Base-by-base conservation (phyloP, 108 stramenopile species). In the Tribonema minus region DNA sequence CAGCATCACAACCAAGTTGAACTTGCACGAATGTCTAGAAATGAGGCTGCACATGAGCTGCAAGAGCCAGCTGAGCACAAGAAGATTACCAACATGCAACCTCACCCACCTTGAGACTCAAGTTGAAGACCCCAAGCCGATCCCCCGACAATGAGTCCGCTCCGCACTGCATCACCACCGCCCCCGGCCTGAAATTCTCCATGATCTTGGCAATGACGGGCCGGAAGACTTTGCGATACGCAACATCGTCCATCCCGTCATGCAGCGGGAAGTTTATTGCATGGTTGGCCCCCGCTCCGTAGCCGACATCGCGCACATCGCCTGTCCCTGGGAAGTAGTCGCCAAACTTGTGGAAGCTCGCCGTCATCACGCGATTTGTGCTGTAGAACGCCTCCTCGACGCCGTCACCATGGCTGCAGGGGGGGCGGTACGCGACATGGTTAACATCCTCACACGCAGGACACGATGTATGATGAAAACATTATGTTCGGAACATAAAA, bases 291-390 rank as follows among this genome's bases (percentile, higher is more conserved):
- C 98, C 98, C 58, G 92, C 34, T 15, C 68, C 73, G 75, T 92
- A 89, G 62, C 84, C 86, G 20, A 82, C 80, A 64, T 87, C 86
- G 26, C 82, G 86, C 37, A 86, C 86, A 33, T 87, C 87, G 28
- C 86, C 87, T 27, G 86, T 87, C n/a, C 86, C 86, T 23, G 86
- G 86, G 37, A 98, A 96, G 83, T 96, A 98, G 69, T 96, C 97
- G 15, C 98, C 98, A 87, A 94, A 99, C 86, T 98, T 97, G 90
- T 99, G 98, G 81, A 99, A 98, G 20, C 90, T 91, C 34, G 86
- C 88, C 0, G 96, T 98, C 98, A 99, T 99, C 72, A 99, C 98
- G 23, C 98, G 91, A 85, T 97, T 94, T 67, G 96, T 99, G 12
- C 93, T 82, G 86, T 99, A 99, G 84, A 96, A 98, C 31, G 97